Evolutionary conservation across 2,329 filamentous ascomycete genomes (phyloP).

Genomic region (Bipolaris sorokiniana): DNA sequence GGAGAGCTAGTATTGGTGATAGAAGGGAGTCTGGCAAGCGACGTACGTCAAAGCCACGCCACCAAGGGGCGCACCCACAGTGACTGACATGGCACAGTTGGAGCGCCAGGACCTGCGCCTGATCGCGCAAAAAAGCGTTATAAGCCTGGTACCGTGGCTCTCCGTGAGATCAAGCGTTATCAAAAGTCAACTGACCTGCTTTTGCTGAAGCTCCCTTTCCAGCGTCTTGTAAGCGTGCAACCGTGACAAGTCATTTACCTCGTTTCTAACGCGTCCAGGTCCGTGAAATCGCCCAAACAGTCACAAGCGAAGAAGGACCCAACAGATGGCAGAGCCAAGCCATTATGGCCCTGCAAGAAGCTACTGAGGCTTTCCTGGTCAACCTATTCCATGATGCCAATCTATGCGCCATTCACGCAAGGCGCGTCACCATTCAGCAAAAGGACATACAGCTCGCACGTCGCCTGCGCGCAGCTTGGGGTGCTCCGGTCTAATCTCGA

Average conservation of each 20-base stretch:
- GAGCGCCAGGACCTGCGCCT: conserved; percentile 44
- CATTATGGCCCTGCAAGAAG: conserved; percentile 97
- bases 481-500: conserved; percentile 41
- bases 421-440: conserved; percentile 97
- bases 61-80: background rate
- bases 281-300: conserved; percentile 69
- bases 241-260: no score
- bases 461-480: conserved; percentile 80
- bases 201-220: conserved; percentile 97
- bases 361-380: conserved; percentile 97
- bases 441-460: conserved; percentile 98
- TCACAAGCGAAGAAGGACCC: conserved; percentile 73
- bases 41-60: conserved; percentile 18
- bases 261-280: conserved; percentile 68
- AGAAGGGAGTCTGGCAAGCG: conserved; percentile 30
- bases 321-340: conserved; percentile 88
- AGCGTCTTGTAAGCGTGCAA: conserved; percentile 72
- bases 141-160: conserved; percentile 80
- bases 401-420: conserved; percentile 97
- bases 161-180: conserved; percentile 98
- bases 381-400: conserved; percentile 99
- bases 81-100: conserved; percentile 27
- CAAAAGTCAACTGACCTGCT: conserved; percentile 97
- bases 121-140: conserved; percentile 50
- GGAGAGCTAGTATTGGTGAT: conserved; percentile 24